Evolutionary conservation across 805 yeast genomes (phyloP), one percentile per base, ranked within the genome.

Genomic region (Ogataea parapolymorpha): DNA sequence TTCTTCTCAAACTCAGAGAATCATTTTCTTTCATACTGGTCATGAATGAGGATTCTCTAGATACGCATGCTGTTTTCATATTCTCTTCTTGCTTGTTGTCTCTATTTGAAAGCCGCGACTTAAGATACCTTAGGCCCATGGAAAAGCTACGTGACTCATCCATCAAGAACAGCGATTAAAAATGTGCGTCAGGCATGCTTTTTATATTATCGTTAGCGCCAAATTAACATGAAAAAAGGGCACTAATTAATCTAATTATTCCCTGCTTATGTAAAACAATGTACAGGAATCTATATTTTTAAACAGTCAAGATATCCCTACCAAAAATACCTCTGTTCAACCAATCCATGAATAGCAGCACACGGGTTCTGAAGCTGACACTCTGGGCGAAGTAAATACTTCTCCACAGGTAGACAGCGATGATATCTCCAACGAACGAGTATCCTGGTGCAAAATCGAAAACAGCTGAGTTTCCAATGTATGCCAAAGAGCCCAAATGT

Each of bases 341-440:
- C 85, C 85, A 80, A 57, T 81, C 86, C 74, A 78, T 74, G 63
- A 75, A 75, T 57, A 81, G 60, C 50, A 79, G 66, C 4, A 77
- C 81, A 56, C 86, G 72, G 5, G 82, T 77, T 59, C 85, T 71
- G 53, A 77, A 59, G 44, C 83, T 75, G 28, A 81, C 85, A 37
- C 82, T 73, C 58, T 80, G 83, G 24, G 84, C 75, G 62, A 80
- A 80, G 61, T 80, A 80, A 22, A 78, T 82, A 36, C 82, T 73
- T 66, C 87, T 74, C 87, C 87, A 80, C 40, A 80, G 61, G 56
- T 81, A 81, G 80, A 81, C 77, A n/a, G 85, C 85, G 29, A 79
- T 59, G 37, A 80, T 58, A 2, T 85, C 87, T 44, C 85, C 84
- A 45, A 79, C 77, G 45, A 77, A 72, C 24, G 80, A 68, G 52